Base-by-base conservation (phyloP, 257 asterid species). In the Solanum paucissectum region DNA sequence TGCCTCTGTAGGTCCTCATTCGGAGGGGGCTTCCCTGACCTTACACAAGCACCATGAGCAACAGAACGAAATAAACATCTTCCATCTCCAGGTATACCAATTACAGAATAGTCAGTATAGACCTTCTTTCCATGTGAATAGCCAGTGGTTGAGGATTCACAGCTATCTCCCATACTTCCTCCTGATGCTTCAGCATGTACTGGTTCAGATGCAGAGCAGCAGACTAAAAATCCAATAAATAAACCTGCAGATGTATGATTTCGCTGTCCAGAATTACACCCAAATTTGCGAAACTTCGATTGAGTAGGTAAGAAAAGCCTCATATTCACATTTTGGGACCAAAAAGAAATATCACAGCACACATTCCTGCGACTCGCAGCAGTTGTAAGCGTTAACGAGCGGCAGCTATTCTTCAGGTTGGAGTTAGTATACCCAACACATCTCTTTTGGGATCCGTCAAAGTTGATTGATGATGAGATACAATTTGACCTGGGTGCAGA, bases 71-170 rank as follows among this genome's bases (percentile, higher is more conserved):
- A 97, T 94, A 97, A 92, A 92, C 99, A 97, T 92, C 98, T 95
- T 77, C 99, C 99, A 38, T 97, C 99, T 89, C 99, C 99, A 85
- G 99, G 99, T 90, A 97, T 94, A 87, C 99, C 96, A 87, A 90
- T 94, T 86, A 97, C 95, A 75, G 95, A 92, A 90, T 93, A 97
- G 94, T 95, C 93, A 5, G 93, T 92, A 87, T 91, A 89, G 82
- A 93, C 92, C 90, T 92, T 92, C 92, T 97, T 97, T 88, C 93
- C 94, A 60, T 90, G 94, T 37, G 98, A 90, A 87, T 14, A 87
- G 58, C 86, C 87, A 55, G 89, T 86, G n/a, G 90, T 52, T 33
- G 91, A 89, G 88, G 88, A 86, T 27, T 86, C 89, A 69, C 86
- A 62, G 86, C 73, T 88, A 38, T 79, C 79, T 88, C 87, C 91